Base-by-base conservation (phyloP, 768 basidiomycete species). In the Zangia roseola region DNA sequence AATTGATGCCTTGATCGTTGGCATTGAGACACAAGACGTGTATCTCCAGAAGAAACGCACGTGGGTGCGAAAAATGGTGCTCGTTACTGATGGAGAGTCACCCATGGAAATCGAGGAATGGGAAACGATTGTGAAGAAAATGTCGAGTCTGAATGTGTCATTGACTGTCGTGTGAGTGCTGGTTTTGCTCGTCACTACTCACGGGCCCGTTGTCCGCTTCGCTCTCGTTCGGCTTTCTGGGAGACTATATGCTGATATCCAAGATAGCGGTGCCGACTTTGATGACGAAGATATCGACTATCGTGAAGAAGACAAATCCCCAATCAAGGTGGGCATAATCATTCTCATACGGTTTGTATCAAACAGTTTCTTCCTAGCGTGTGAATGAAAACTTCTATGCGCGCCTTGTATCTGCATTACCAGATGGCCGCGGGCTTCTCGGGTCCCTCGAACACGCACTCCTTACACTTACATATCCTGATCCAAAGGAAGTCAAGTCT, bases 1-100 rank as follows among this genome's bases (percentile, higher is more conserved):
- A 3, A 77, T 97, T 47, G 92, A 94, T 56, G 93, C 86, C 6
- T 68, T 97, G 25, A 86, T 97, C 53, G 91, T 97, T 9, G 91
- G 78, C 3, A 77, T 92, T 43, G 86, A 95, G 65, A 86, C 88
- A 3, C 86, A 97, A 59, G 75, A 79, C 28, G 59, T 68, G 1
- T 80, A 89, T 59, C 74, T 94, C 30, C 74, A 64, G 25, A 81
- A 69, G 19, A 97, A 91, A 69, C 81, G 79, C 58, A 81, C 84
- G 1, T 95, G 91, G 91, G 88, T 87, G 2, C 80, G 91, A 44
- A 94, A 88, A 70, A 73, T 95, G 3, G 76, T 88, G 31, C 59
- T 97, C 14, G 65, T 97, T 17, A 98, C 95, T 0, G 92, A 98
- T 59, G 94, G 86, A 56, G 83, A 88, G 68, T 81, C 74, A 31